A percentile compares a stretch with the other conserved stretches of the same genome.
Evolutionary conservation across 2,329 filamentous ascomycete species (phyloP).

Genomic region (Penicillium sp.): DNA sequence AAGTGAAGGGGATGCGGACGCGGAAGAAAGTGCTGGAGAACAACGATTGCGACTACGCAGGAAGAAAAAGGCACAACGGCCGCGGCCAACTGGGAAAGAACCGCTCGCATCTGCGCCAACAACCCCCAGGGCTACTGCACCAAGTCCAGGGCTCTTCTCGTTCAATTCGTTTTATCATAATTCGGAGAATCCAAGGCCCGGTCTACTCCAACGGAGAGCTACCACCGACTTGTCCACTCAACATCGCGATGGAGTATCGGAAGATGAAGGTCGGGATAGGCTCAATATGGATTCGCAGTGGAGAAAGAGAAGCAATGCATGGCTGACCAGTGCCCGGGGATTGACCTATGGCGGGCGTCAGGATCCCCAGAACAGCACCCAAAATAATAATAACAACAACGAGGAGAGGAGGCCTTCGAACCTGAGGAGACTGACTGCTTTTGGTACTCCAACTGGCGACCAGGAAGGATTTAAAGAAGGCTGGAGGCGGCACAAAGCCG

Average conservation of each 20-base stretch:
- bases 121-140: constrained; percentile 53
- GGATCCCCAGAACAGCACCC: constrained; percentile 44
- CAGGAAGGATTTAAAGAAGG: constrained; percentile 61
- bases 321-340: constrained; percentile 46
- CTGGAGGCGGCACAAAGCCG: constrained; percentile 47
- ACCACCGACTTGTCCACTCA: constrained; percentile 59
- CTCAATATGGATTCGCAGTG: constrained; percentile 54
- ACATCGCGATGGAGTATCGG: constrained; percentile 60
- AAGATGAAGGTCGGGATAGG: constrained; percentile 68
- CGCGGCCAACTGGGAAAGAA: constrained; percentile 52
- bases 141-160: constrained; percentile 35
- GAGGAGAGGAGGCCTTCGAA: constrained; percentile 59
- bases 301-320: constrained; percentile 56
- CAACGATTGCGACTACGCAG: constrained; percentile 53
- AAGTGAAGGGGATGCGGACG: constrained; percentile 72
- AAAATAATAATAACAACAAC: constrained; percentile 25
- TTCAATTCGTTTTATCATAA: constrained; percentile 46
- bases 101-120: constrained; percentile 60
- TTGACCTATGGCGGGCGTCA: constrained; percentile 48
- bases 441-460: constrained; percentile 60
- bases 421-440: constrained; percentile 60
- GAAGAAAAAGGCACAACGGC: constrained; percentile 63
- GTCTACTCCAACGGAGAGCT: constrained; percentile 58
- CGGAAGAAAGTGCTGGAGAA: constrained; percentile 83
- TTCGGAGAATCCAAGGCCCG: constrained; percentile 34